Evolutionary conservation across 495 filamentous ascomycete genomes (phyloP), one percentile per base, ranked within the genome.

Genomic region (Xylaria bambusicola): DNA sequence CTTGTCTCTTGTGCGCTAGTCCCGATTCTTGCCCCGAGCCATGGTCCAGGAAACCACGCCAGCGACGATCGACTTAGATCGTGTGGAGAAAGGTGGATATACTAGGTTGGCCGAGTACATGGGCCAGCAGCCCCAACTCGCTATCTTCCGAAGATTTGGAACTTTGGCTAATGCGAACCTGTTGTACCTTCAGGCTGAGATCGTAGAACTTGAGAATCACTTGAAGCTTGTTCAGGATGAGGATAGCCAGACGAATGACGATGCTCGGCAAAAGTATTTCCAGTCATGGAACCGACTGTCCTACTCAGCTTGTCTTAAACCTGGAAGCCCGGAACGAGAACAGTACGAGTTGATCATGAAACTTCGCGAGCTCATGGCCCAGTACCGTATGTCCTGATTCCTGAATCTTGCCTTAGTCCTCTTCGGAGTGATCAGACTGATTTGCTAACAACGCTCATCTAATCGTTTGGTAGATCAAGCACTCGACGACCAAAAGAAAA

Each of bases 261-360:
- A 53, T 12, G n/a, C 0, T 23, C 38, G 35, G 13, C 13, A 53
- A n/a, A 1, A 17, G 6, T 42, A 53, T 53, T 13, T 4, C 15
- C 33, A 6, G 20, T 53, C 51, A n/a, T 53, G 51, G 51, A 9
- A n/a, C 12, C 13, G 2, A n/a, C 27, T 53, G 9, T 36, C 23
- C 21, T 6, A 41, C 15, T 52, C 50, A 8, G 31, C 31, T 13
- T 12, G 17, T 7, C 50, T 38, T 21, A 31, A 52, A 0, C 23
- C 8, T 24, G 50, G 18, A 13, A 15, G 18, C 50, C 21, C 29
- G 8, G 21, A 40, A 27, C 35, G 31, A 40, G 31, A 52, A 23
- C 31, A 52, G 31, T 52, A 52, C 35, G 35, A 40, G 29, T 17
- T 52, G 17, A 12, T 52, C 18, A 52, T 52, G 50, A 52, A 52